Evolutionary conservation across 768 basidiomycete genomes (phyloP).

Genomic region (Suillus weaverae): DNA sequence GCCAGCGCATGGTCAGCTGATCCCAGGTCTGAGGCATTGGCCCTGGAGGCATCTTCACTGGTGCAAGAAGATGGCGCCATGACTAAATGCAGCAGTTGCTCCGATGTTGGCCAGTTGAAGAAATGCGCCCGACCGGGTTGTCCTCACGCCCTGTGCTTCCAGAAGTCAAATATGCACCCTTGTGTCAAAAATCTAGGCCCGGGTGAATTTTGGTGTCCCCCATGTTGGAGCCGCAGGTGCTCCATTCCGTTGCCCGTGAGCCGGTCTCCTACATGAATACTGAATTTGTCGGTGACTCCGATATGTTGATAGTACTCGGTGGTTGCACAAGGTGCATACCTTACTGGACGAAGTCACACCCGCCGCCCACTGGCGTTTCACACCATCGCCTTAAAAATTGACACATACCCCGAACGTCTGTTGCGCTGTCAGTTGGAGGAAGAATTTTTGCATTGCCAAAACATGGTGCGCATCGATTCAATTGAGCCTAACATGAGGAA

Average conservation of each 20-base stretch:
- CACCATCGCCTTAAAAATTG: not conserved
- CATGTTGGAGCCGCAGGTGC: not conserved
- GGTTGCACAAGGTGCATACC: not conserved
- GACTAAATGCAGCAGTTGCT: not conserved
- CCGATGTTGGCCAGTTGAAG: not conserved
- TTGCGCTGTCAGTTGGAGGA: not conserved
- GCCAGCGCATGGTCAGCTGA: not conserved
- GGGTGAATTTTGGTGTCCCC: not conserved
- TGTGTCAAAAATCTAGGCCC: not conserved
- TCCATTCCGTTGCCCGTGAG: not conserved
- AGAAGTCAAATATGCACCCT: not conserved
- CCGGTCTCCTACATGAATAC: not conserved
- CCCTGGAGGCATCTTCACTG: not conserved
- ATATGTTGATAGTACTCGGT: not conserved
- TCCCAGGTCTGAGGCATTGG: not conserved
- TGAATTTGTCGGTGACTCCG: not conserved
- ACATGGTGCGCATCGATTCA: not conserved
- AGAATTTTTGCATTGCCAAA: not conserved
- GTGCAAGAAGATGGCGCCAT: not conserved
- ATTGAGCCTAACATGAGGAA: not conserved
- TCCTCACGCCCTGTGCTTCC: not conserved
- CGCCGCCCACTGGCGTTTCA: not conserved
- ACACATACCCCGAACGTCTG: not conserved
- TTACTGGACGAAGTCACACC: not conserved
- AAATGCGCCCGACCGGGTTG: not conserved